Evolutionary conservation across 2,329 filamentous ascomycete species (phyloP).

Genomic region (Apiospora rasikravindrae): DNA sequence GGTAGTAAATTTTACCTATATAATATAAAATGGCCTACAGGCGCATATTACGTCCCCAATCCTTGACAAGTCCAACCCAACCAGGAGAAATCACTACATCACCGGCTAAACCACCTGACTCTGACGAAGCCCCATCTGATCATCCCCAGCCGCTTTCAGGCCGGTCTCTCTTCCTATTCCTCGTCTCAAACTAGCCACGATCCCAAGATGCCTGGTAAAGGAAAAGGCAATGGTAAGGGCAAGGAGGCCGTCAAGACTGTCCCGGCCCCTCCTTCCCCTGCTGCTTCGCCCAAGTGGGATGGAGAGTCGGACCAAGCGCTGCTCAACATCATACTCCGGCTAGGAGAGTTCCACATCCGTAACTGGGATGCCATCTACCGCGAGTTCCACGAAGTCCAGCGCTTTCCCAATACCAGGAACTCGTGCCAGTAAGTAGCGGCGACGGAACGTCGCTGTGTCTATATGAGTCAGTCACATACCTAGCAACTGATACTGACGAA

Average conservation of each 20-base stretch:
- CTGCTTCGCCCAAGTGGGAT: background rate
- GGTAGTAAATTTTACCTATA: background rate
- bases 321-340: background rate
- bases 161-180: background rate
- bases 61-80: background rate
- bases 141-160: background rate
- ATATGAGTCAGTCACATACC: background rate
- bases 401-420: background rate
- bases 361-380: background rate
- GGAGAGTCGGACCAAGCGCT: background rate
- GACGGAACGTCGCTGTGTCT: too few species aligned
- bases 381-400: background rate
- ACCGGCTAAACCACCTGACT: background rate
- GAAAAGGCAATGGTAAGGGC: background rate
- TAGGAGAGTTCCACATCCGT: background rate
- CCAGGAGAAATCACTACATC: background rate
- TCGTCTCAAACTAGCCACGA: background rate
- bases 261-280: background rate
- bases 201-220: background rate
- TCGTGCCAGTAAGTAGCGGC: background rate
- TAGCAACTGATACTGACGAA: background rate
- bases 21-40: background rate
- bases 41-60: background rate
- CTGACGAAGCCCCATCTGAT: background rate
- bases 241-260: background rate